These are phyloP conservation scores for Rhododendron ovatum DNA, from an alignment of 148 eudicot genomes.

Conservation along the genomic window DNA sequence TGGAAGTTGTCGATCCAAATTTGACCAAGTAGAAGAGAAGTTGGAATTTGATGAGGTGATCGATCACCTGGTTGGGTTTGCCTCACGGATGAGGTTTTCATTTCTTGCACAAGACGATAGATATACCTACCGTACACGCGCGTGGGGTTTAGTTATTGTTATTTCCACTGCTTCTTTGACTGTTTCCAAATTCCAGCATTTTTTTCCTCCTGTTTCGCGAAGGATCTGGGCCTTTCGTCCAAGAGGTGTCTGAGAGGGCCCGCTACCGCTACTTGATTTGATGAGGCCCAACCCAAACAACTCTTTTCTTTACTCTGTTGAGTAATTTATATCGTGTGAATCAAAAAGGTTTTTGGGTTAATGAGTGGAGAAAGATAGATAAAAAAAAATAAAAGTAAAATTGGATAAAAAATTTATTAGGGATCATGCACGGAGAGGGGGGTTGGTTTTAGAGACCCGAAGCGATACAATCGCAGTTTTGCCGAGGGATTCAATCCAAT, in stretches of 20 bases:
- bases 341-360: no score
- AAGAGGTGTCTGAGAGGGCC: background rate
- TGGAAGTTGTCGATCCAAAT: background rate
- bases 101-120: background rate
- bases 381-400: no score
- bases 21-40: background rate
- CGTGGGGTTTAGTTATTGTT: background rate
- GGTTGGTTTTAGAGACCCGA: no score
- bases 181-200: background rate
- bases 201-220: background rate
- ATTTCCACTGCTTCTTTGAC: background rate
- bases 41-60: background rate
- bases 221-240: slow-evolving; percentile 3
- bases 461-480: no score
- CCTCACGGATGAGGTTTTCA: background rate
- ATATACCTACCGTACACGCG: background rate
- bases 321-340: no score
- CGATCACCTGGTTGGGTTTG: background rate
- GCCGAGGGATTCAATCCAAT: no score
- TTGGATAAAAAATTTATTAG: no score
- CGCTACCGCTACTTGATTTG: background rate
- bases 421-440: no score
- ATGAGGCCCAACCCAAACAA: background rate
- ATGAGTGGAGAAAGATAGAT: no score
- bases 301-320: no score